Base-by-base conservation (phyloP, 345 rosid species). In the Eucalyptus curtisii region DNA sequence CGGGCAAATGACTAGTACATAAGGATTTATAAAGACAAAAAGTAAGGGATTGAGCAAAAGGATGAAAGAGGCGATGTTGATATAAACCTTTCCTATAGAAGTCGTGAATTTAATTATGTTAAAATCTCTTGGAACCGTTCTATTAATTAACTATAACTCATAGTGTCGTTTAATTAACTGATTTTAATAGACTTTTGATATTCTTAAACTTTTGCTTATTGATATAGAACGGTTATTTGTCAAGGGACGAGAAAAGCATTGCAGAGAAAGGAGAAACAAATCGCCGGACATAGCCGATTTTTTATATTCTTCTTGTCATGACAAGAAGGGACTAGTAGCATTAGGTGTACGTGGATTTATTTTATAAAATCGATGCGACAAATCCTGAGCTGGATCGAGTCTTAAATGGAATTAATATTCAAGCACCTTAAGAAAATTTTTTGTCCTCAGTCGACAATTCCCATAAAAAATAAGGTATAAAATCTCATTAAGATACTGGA, bases 251-350 rank as follows among this genome's bases (percentile, higher is more conserved):
- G 79, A 31, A 64, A 66, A 66, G 79, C 79, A 31, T 66, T n/a
- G 22, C 20, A 8, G 15, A 66, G 79, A 33, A 19, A 71, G 82
- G 24, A 10, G 45, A 12, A 71, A 33, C 13, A 1, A 71, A 19
- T 71, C 13, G 27, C 6, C 2, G 11, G 45, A 10, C 47, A 12
- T 37, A 37, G 0, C 7, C 5, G 1, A 10, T 19, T 19, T 71
- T 37, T 76, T 37, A 10, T 76, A 2, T 71, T 33, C 27, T 37
- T 76, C 82, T 76, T 4, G 27, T 20, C 82, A 10, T 20, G 3
- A 37, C 47, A 11, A 76, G 24, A 33, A 76, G 15, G 1, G 7
- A 37, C 81, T 3, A 19, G 25, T 19, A 71, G 81, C 25, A 10
- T 10, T 19, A 71, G 45, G 44, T 68, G 24, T 9, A 5, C 45